phyloP scores from a whole-genome alignment of 148 eudicot species.

The Simmondsia chinensis region DNA sequence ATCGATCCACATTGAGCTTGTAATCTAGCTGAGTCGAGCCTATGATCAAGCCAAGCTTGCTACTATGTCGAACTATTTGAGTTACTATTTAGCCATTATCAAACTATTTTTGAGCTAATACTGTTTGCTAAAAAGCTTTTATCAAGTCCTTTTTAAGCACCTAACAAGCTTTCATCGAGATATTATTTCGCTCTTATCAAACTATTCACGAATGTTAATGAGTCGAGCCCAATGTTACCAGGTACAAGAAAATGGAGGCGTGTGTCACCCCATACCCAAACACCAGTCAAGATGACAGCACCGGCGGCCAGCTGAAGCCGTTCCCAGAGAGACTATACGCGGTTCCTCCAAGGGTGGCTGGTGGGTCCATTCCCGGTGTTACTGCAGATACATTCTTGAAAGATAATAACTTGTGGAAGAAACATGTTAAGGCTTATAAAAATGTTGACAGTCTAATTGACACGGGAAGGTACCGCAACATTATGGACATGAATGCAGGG shows the following conservation, averaged over 20 bases:
- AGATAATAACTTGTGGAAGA: constrained; percentile 72
- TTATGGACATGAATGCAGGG: constrained; percentile 98
- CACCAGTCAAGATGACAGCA: constrained; percentile 13
- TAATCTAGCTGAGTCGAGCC: no score
- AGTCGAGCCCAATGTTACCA: no score
- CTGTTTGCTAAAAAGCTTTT: no score
- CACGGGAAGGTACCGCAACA: constrained; percentile 89
- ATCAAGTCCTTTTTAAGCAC: no score
- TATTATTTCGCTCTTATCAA: no score
- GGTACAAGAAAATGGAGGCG: constrained; percentile 96
- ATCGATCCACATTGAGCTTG: no score
- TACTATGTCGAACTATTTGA: no score
- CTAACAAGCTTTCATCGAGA: no score
- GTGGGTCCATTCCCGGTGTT: constrained; percentile 72
- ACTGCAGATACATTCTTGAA: constrained; percentile 51
- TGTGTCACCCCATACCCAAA: constrained; percentile 61
- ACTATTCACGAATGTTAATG: no score
- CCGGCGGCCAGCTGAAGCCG: constrained; percentile 43
- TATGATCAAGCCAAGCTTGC: no score
- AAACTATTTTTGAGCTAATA: no score
- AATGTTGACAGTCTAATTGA: constrained; percentile 59
- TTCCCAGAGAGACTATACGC: constrained; percentile 85
- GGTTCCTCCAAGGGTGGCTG: constrained; percentile 72
- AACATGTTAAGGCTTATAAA: constrained; percentile 77
- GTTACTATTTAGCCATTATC: no score